Conservation (phyloP, 768 basidiomycete species). For the Dacryopinax primogenitus region DNA sequence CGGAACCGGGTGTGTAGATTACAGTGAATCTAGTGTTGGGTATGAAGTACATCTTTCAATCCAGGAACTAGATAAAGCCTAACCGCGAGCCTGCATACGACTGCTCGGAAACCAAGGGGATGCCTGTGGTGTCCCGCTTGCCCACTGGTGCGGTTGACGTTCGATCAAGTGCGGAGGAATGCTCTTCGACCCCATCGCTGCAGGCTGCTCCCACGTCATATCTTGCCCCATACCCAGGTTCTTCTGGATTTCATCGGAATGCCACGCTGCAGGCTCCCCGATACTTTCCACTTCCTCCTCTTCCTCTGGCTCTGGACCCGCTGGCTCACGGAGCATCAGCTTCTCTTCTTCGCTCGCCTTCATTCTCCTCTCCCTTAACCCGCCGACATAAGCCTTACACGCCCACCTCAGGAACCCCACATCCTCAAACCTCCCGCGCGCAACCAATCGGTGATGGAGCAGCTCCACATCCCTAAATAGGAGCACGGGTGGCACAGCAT, state of each 20-base stretch:
- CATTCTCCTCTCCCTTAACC: conserved; percentile 43
- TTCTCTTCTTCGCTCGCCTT: not conserved
- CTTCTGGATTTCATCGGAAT: no score
- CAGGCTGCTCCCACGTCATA: no score
- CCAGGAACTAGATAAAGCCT: no score
- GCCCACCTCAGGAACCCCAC: conserved; percentile 61
- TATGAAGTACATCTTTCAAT: not conserved
- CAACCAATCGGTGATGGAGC: conserved; percentile 59
- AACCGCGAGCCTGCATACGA: no score
- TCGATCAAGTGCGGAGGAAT: no score
- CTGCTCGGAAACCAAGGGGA: no score
- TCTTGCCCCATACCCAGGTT: no score
- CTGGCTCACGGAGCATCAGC: not conserved
- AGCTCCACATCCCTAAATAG: conserved; percentile 65
- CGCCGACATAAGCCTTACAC: conserved; percentile 58
- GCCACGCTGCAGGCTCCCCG: no score
- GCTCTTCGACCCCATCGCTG: no score
- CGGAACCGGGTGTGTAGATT: not conserved
- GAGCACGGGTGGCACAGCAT: conserved; percentile 65
- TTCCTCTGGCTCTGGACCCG: not conserved
- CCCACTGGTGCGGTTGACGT: no score
- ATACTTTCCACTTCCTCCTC: no score
- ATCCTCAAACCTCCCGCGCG: conserved; percentile 31
- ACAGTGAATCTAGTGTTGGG: not conserved
- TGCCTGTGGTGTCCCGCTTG: no score